Base-by-base conservation (phyloP, 768 basidiomycete species). In the Rhizopogon roseolus region DNA sequence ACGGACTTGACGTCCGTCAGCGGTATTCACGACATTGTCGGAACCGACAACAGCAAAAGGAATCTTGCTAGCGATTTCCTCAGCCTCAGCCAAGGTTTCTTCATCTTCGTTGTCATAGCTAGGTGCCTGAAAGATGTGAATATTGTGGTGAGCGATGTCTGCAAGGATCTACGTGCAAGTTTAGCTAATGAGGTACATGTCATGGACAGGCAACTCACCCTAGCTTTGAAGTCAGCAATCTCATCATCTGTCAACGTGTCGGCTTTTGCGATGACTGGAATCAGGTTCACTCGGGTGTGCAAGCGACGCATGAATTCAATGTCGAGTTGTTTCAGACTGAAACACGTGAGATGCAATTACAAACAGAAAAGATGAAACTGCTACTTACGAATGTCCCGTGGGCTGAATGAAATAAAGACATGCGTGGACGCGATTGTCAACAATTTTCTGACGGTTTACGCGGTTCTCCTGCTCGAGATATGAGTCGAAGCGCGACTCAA, bases 331-430 rank as follows among this genome's bases (percentile, higher is more conserved):
- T 98, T 98, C 64, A 99, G 79, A 10, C 95, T 98, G 60, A 58
- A 25, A 36, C 54, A n/a, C 28, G 46, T 54, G 36, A 10, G 17
- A 0, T 6, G 13, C 7, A n/a, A 16, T 25, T 32, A 32, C 13
- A 37, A 6, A 6, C 7, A 7, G 34, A 22, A 14, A 6, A 34
- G 11, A 45, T 0, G 9, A 13, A 56, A 52, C 34, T 52, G 74
- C 93, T n/a, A n/a, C n/a, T 75, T 69, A 97, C 93, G 95, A 87
- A 71, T 99, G 97, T 56, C 97, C 96, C 1, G 96, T 98, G 36
- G 97, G 93, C 66, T 98, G 94, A 60, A 99, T 95, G 71, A 99
- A 99, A 79, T 99, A 99, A 54, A 99, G 79, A 72, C 97, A 98
- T 14, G 97, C 97, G 69, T 99, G 97, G 40, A 99, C 90, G 44